phyloP scores from a whole-genome alignment of 2,329 filamentous ascomycete species.

The Scedosporium aurantiacum region DNA sequence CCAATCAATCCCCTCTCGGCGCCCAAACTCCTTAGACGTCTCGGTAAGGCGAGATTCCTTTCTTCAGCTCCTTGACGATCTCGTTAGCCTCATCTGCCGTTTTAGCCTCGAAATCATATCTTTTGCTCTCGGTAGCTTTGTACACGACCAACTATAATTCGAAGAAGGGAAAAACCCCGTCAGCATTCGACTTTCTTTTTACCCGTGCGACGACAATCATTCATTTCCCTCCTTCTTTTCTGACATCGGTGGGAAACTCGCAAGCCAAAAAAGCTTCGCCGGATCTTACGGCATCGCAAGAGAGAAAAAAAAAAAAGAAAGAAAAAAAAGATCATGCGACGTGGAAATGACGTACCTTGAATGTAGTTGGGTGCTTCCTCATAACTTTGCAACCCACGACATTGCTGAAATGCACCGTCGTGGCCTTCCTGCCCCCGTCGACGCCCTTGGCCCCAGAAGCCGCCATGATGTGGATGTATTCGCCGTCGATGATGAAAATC shows the following conservation, averaged over 20 bases:
- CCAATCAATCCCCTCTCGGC: neutral
- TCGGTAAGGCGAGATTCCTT: slow-evolving; percentile 57
- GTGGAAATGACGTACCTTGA: slow-evolving; percentile 47
- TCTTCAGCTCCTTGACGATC: slow-evolving; percentile 69
- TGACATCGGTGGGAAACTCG: neutral
- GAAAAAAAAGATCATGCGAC: neutral
- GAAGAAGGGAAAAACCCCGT: neutral
- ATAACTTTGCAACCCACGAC: slow-evolving; percentile 75
- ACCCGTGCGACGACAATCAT: neutral
- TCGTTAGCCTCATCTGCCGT: slow-evolving; percentile 62
- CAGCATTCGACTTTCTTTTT: neutral
- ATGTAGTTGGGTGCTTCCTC: slow-evolving; percentile 68
- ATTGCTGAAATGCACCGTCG: slow-evolving; percentile 71
- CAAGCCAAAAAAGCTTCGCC: neutral
- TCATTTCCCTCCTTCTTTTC: neutral
- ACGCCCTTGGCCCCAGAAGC: slow-evolving; percentile 54
- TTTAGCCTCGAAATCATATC: slow-evolving; percentile 77
- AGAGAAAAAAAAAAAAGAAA: slow-evolving; percentile 2
- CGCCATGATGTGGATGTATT: slow-evolving; percentile 80
- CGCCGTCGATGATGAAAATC: slow-evolving; percentile 68
- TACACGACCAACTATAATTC: slow-evolving; percentile 53
- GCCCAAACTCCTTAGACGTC: slow-evolving; percentile 25
- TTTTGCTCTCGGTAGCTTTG: slow-evolving; percentile 63
- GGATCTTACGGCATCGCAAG: neutral
- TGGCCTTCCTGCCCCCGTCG: slow-evolving; percentile 57